These are phyloP conservation scores for Phytophthora chlamydospora DNA, from an alignment of 352 stramenopile species.

Conservation along the genomic window DNA sequence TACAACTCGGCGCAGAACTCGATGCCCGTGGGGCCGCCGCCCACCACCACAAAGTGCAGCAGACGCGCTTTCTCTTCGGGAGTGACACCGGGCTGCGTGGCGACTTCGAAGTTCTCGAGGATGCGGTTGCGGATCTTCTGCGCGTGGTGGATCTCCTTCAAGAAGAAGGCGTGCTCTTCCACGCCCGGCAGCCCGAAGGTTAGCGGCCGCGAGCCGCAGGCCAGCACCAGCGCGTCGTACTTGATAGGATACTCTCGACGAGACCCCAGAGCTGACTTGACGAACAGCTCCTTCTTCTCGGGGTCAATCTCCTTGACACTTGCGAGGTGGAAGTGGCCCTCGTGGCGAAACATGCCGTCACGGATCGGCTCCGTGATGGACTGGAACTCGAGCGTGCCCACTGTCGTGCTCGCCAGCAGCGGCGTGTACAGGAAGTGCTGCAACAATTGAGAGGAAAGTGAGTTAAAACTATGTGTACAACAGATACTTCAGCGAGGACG, in stretches of 20 bases:
- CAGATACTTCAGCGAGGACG: neutral
- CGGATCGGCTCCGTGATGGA: constrained; percentile 96
- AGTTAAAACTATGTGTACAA: neutral
- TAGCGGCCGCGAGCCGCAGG: constrained; percentile 92
- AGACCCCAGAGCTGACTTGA: constrained; percentile 61
- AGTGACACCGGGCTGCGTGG: constrained; percentile 83
- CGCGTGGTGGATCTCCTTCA: constrained; percentile 97
- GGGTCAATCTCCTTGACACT: constrained; percentile 78
- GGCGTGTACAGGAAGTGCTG: constrained; percentile 98
- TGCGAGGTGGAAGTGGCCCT: constrained; percentile 79
- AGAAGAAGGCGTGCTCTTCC: constrained; percentile 94
- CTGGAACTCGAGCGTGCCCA: constrained; percentile 96
- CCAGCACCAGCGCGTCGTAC: constrained; percentile 96
- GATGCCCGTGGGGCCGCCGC: constrained; percentile 92
- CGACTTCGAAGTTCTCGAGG: constrained; percentile 94
- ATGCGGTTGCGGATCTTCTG: constrained; percentile 77
- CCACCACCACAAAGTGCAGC: constrained; percentile 96
- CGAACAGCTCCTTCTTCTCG: constrained; percentile 68
- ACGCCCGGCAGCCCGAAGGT: constrained; percentile 93
- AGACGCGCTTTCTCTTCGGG: constrained; percentile 86
- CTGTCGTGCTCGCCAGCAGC: constrained; percentile 94
- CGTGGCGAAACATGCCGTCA: constrained; percentile 71
- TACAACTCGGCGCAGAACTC: constrained; percentile 97
- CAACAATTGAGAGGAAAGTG: constrained; percentile 8
- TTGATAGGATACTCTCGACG: constrained; percentile 70